Base-by-base conservation (phyloP, 768 basidiomycete genomes). In the Paxillus rubicundulus region DNA sequence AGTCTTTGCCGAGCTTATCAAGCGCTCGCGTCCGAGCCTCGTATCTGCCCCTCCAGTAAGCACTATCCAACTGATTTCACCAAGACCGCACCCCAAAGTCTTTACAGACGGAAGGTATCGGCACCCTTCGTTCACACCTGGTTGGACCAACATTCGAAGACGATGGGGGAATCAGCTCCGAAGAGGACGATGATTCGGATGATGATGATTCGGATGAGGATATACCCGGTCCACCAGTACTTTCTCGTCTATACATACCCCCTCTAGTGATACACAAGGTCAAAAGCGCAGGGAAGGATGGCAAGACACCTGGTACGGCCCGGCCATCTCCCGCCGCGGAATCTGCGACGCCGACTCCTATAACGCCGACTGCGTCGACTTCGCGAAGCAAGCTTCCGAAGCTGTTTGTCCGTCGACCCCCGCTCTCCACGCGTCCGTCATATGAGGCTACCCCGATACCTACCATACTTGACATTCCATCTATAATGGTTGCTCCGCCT, bases 11-110 rank as follows among this genome's bases (percentile, higher is more conserved):
- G 82, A 89, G 47, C 75, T 91, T 12, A 70, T 82, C 49, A 86
- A 81, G 63, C 77, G 81, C 32, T 81, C 85, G 0, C 74, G 82
- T 17, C 82, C 82, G 3, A 82, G 82, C 20, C 74, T 92, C 4
- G 83, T 87, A 12, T 87, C 87, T 37, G 85, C 85, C 1, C 87
- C 89, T 8, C 89, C 92, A 1, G 89, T 90, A 61, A 54, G 86
- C 77, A 28, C 24, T n/a, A 24, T 54, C 36, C 28, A 24, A 3
- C 36, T 47, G 50, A 50, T 57, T 55, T 55, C 33, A 33, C 36
- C 17, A 18, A 45, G 18, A 51, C 57, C 21, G n/a, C 9, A 28
- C 39, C 44, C 33, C 17, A 41, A 24, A 1, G 6, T 49, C 21
- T 5, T 30, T 36, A 1, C 45, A 94, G 91, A 92, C 89, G 9